These are phyloP conservation scores for Fusarium pseudocircinatum DNA, from an alignment of 2,329 filamentous ascomycete genomes.

Conservation along the genomic window DNA sequence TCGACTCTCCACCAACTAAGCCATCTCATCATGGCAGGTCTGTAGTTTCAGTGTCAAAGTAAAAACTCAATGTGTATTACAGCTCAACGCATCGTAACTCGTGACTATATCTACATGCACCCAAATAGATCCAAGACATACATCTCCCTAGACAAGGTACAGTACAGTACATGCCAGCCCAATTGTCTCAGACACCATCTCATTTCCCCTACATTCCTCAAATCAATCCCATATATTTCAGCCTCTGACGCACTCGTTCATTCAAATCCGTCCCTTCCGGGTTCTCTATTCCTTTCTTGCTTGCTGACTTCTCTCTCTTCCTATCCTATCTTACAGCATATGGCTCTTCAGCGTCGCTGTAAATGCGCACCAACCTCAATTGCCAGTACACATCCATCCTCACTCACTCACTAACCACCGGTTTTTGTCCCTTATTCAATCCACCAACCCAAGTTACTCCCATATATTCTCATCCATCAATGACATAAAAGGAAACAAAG, in stretches of 20 bases:
- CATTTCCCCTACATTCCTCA: slow-evolving; percentile 33
- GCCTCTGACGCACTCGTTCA: slow-evolving; percentile 8
- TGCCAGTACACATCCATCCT: background rate
- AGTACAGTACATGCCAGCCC: slow-evolving; percentile 2
- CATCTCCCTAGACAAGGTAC: background rate
- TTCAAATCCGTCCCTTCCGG: slow-evolving; percentile 28
- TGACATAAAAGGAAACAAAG: slow-evolving; percentile 39
- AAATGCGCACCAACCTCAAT: slow-evolving; percentile 24
- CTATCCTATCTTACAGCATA: slow-evolving; percentile 32
- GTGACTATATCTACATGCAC: background rate
- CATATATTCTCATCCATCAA: slow-evolving; percentile 33
- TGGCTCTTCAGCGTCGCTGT: slow-evolving; percentile 20
- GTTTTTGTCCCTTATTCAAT: slow-evolving; percentile 8
- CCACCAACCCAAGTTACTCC: slow-evolving; percentile 6
- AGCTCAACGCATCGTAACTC: background rate
- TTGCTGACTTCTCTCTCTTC: background rate
- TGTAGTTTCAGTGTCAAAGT: background rate
- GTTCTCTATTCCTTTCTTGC: slow-evolving; percentile 28
- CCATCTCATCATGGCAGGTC: background rate
- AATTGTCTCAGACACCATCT: slow-evolving; percentile 21
- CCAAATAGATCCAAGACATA: slow-evolving; percentile 12
- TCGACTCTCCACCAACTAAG: background rate
- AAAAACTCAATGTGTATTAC: background rate
- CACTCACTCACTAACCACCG: background rate
- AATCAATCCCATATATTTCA: slow-evolving; percentile 9